These are phyloP conservation scores for Aristolochia californica DNA, from an alignment of 164 flowering plant genomes.

Conservation along the genomic window DNA sequence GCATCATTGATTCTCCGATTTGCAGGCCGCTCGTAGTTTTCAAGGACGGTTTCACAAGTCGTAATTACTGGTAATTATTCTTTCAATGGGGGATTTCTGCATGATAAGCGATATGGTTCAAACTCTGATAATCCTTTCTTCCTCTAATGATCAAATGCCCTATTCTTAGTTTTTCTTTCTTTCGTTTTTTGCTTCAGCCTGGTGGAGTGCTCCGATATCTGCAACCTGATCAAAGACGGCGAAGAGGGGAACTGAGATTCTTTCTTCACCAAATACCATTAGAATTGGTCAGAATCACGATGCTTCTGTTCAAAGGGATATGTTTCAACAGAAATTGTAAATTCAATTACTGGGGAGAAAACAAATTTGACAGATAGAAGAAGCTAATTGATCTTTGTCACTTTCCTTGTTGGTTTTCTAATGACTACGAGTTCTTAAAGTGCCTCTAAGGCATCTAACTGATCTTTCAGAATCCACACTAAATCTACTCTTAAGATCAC, in stretches of 20 bases:
- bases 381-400: background rate
- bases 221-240: constrained; percentile 74
- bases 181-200: constrained; percentile 33
- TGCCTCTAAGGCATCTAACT: too few species aligned
- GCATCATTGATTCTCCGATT: background rate
- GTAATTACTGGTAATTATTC: constrained; percentile 56
- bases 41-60: constrained; percentile 70
- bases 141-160: too few species aligned
- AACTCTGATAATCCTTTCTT: too few species aligned
- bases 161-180: background rate
- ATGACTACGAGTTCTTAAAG: too few species aligned
- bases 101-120: too few species aligned
- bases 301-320: background rate
- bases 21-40: constrained; percentile 77
- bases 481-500: too few species aligned
- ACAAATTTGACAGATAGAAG: background rate
- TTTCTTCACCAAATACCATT: background rate
- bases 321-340: background rate
- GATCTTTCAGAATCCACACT: too few species aligned
- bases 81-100: background rate
- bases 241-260: constrained; percentile 53
- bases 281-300: background rate
- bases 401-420: too few species aligned
- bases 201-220: constrained; percentile 87
- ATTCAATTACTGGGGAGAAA: background rate